phyloP scores from a whole-genome alignment of 148 eudicot genomes.

The Pouteria glomerata region DNA sequence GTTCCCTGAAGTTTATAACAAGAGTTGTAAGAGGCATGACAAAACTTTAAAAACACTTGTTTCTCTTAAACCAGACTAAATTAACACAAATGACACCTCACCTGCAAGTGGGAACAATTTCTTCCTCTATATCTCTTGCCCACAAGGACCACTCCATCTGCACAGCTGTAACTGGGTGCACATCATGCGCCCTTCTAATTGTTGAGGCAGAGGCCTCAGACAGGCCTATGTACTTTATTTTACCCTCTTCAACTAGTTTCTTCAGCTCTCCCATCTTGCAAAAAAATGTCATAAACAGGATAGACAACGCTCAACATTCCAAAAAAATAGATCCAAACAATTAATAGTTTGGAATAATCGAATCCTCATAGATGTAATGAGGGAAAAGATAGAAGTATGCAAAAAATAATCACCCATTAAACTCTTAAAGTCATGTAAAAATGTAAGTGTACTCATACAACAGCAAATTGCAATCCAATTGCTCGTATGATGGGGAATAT shows the following conservation, averaged over 20 bases:
- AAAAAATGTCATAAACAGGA: background rate
- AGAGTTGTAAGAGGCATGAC: background rate
- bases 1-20: constrained; percentile 3
- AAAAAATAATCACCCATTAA: background rate
- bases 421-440: no score
- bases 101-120: constrained; percentile 13
- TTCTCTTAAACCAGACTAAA: background rate
- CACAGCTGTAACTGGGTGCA: constrained; percentile 9
- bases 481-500: no score
- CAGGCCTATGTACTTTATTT: constrained; percentile 3
- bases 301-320: background rate
- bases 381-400: background rate
- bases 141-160: constrained; percentile 14
- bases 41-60: background rate
- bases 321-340: no score
- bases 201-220: constrained; percentile 12
- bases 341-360: no score
- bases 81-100: background rate
- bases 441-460: background rate
- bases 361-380: background rate
- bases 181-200: constrained; percentile 13
- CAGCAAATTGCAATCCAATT: background rate
- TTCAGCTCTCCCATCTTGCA: constrained; percentile 7
- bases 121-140: constrained; percentile 8
- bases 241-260: constrained; percentile 9